Evolutionary conservation across 805 yeast genomes (phyloP), one percentile per base, ranked within the genome.

Genomic region (Candida argentea): DNA sequence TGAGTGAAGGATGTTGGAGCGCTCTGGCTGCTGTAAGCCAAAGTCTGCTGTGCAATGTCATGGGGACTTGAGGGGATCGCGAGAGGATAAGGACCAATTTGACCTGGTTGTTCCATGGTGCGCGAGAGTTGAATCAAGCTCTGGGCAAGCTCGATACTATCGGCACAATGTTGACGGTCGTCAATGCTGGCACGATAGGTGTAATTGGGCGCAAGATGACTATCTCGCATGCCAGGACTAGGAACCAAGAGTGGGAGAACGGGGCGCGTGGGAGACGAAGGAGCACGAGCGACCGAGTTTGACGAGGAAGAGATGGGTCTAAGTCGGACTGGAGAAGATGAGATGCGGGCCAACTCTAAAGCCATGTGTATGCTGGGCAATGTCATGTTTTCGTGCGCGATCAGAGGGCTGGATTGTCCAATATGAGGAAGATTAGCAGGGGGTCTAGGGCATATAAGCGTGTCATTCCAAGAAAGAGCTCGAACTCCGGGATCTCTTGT

Each of bases 91-190:
- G n/a, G 26, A 10, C 13, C 22, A 7, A 9, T 10, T 22, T 16
- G 27, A 5, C 20, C 15, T 14, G 15, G 14, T 29, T 14, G 21
- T 10, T 15, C 14, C 25, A 14, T 15, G 7, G 39, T 44, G 23
- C 38, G 34, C 10, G 64, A 55, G 24, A 61, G 52, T 36, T 48
- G 57, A 12, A 59, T 50, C 31, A 60, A 50, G 5, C 60, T 50
- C 31, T 57, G 63, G 16, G 71, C 70, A 34, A 65, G 52, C 57
- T 48, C 18, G 57, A 54, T 29, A 52, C n/a, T n/a, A n/a, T n/a
- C n/a, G n/a, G n/a, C n/a, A n/a, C n/a, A n/a, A n/a, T n/a, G n/a
- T n/a, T n/a, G n/a, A n/a, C n/a, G n/a, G n/a, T n/a, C n/a, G n/a
- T n/a, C n/a, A n/a, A n/a, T 14, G 25, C 14, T 23, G 25, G 25